These are phyloP conservation scores for Malus sylvestris DNA, from an alignment of 306 rosid genomes.

Conservation along the genomic window DNA sequence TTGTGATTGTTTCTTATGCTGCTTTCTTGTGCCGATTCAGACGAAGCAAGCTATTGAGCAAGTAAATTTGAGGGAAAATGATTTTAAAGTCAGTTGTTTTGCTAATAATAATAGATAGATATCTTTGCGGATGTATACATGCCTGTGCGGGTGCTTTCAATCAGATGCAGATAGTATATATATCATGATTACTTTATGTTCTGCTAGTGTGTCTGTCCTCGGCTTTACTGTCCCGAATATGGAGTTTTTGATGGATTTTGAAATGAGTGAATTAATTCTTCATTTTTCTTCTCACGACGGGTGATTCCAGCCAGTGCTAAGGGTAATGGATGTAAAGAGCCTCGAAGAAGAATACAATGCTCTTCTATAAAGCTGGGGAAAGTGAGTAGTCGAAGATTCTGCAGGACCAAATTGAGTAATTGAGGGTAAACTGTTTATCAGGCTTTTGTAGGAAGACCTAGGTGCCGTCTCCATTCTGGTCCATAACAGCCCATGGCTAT, in stretches of 20 bases:
- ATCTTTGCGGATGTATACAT: background rate
- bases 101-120: conserved; percentile 1
- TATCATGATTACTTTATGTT: background rate
- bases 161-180: background rate
- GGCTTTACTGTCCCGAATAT: background rate
- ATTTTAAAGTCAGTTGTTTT: conserved; percentile 51
- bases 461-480: no score
- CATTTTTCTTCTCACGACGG: conserved; percentile 14
- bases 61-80: conserved; percentile 40
- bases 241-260: background rate
- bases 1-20: background rate
- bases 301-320: conserved; percentile 58
- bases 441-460: background rate
- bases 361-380: conserved; percentile 59
- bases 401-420: conserved; percentile 49
- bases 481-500: conserved; percentile 57
- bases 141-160: background rate
- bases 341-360: conserved; percentile 69
- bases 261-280: background rate
- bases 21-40: conserved; percentile 31
- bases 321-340: conserved; percentile 42
- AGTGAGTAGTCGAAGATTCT: conserved; percentile 59
- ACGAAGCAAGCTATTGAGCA: conserved; percentile 50
- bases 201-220: background rate
- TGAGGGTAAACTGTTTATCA: conserved; percentile 44